phyloP scores from a whole-genome alignment of 2,329 filamentous ascomycete species.

The Talaromyces funiculosus region DNA sequence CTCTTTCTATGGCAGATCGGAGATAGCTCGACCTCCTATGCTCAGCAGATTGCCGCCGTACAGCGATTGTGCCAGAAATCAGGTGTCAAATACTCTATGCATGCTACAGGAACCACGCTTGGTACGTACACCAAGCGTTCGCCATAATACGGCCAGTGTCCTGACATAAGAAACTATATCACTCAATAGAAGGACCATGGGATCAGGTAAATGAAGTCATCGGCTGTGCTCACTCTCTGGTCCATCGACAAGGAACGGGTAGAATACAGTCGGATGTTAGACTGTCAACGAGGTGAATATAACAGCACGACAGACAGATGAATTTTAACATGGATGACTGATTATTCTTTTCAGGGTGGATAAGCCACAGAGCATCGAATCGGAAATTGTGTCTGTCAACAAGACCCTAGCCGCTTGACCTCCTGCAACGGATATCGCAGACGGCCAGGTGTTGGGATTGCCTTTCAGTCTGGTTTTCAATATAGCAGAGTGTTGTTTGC shows the following conservation, averaged over 20 bases:
- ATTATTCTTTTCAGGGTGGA: constrained; percentile 64
- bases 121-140: constrained; percentile 47
- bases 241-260: constrained; percentile 67
- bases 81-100: constrained; percentile 74
- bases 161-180: background rate
- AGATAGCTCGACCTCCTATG: constrained; percentile 64
- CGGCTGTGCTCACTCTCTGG: constrained; percentile 68
- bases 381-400: constrained; percentile 61
- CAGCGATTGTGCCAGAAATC: constrained; percentile 73
- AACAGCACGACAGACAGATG: background rate
- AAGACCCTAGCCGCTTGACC: constrained; percentile 37
- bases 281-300: constrained; percentile 61
- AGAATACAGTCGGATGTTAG: constrained; percentile 81
- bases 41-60: constrained; percentile 75
- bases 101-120: constrained; percentile 81
- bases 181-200: constrained; percentile 70
- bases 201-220: constrained; percentile 73
- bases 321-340: background rate
- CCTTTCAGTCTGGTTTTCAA: no score
- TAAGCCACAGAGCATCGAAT: constrained; percentile 68
- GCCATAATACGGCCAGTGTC: background rate
- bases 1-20: constrained; percentile 50
- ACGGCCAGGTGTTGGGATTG: background rate
- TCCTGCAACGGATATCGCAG: no score
- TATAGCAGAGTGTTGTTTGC: no score